Conservation (phyloP, 176 grass and related monocot species). For the Carex myosuroides region DNA sequence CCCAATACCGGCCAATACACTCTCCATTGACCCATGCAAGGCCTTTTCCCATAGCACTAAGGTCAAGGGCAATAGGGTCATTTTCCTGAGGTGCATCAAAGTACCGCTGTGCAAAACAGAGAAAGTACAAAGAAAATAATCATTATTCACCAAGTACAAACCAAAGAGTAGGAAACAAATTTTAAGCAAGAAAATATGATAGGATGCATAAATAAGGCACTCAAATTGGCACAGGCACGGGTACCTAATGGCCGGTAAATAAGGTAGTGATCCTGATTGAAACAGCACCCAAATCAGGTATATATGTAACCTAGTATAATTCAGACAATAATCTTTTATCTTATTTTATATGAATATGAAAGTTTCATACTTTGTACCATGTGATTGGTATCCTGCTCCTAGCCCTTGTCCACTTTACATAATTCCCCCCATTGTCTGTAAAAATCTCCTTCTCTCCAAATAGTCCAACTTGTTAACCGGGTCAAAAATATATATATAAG, state of each 20-base stretch:
- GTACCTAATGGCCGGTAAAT: background rate
- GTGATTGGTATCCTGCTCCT: conserved; percentile 22
- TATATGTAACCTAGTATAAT: background rate
- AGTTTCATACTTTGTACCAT: conserved; percentile 53
- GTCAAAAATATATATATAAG: background rate
- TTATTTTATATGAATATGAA: background rate
- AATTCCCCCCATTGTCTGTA: conserved; percentile 27
- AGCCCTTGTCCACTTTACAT: conserved; percentile 34
- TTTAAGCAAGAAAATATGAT: background rate
- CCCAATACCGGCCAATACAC: conserved; percentile 70
- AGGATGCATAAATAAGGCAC: background rate
- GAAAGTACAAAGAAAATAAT: background rate
- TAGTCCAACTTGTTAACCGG: conserved; percentile 31
- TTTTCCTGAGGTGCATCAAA: conserved; percentile 58
- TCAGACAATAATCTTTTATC: background rate
- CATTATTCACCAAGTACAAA: background rate
- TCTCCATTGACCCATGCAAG: conserved; percentile 54
- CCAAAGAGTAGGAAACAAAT: background rate
- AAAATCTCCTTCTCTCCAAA: conserved; percentile 39
- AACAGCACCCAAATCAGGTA: background rate
- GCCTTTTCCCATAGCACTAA: conserved; percentile 73
- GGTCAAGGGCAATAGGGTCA: conserved; percentile 52
- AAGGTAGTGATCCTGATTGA: background rate
- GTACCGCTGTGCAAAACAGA: conserved; percentile 15
- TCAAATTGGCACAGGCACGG: background rate